These are phyloP conservation scores for Claviceps humidiphila DNA, from an alignment of 2,329 filamentous ascomycete genomes.

Conservation along the genomic window DNA sequence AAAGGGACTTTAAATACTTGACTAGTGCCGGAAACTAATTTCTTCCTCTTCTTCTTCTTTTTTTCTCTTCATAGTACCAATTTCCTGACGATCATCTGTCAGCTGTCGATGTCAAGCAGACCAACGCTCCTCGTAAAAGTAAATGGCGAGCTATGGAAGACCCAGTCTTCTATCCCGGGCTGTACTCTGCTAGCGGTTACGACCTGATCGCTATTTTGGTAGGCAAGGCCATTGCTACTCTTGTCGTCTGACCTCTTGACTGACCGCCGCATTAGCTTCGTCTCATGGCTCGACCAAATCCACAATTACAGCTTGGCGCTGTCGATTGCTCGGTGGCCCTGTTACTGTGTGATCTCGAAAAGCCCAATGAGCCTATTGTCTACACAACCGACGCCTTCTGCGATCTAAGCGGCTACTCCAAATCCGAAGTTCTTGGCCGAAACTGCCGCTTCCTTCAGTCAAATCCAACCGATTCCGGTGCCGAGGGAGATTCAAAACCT, in stretches of 20 bases:
- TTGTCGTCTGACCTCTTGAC: neutral
- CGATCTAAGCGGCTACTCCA: conserved; percentile 64
- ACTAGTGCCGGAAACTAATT: neutral
- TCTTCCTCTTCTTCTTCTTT: neutral
- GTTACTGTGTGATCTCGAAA: conserved; percentile 64
- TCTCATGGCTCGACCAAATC: conserved; percentile 57
- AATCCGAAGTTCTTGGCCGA: conserved; percentile 58
- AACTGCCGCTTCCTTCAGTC: conserved; percentile 81
- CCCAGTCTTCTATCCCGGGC: conserved; percentile 39
- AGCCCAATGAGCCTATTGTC: conserved; percentile 64
- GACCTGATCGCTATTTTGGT: conserved; percentile 45
- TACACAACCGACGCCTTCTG: conserved; percentile 76
- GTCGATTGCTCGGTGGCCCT: conserved; percentile 78
- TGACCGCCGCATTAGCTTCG: conserved; percentile 28
- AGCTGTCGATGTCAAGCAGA: neutral
- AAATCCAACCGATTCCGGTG: conserved; percentile 39
- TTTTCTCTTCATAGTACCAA: conserved; percentile 7
- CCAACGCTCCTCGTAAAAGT: neutral
- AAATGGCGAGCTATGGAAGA: conserved; percentile 23
- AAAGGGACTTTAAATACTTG: neutral
- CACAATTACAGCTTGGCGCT: conserved; percentile 65
- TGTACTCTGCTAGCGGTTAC: conserved; percentile 41
- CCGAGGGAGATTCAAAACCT: neutral
- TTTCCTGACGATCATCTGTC: conserved; percentile 6
- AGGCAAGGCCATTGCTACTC: conserved; percentile 11